Evolutionary conservation across 2,329 filamentous ascomycete species (phyloP), one percentile per base, ranked within the genome.

Genomic region (Lasiodiplodia citricola): DNA sequence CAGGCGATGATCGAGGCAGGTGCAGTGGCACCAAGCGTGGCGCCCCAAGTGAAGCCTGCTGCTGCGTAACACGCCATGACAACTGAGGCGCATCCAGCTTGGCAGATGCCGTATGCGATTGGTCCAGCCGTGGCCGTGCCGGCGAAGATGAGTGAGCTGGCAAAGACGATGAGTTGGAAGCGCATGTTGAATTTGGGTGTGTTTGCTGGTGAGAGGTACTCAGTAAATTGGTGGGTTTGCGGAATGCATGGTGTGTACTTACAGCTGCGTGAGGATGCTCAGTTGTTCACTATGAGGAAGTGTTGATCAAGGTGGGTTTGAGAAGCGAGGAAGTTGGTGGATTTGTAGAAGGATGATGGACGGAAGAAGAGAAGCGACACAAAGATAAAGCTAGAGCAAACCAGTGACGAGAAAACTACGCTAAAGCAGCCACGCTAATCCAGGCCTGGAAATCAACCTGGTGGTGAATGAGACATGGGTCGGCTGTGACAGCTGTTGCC

Each of bases 21-120:
- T 2, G 83, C 82, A 0, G 76, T 73, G 0, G 76, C 75, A 3
- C 77, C 80, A 0, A 77, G 4, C 0, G 78, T 82, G 0, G 80
- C 79, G 0, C 83, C 82, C 76, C 77, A 86, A 1, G 80, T 80
- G 55, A 73, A 76, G 0, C 84, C 83, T 0, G 79, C 83, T 6
- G 80, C 83, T 1, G 73, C 37, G 62, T 86, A 86, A 70, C 83
- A 86, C 0, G 83, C 81, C 72, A 79, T 80, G 0, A 83, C 83
- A 0, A 86, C 73, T 0, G 70, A 70, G 0, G 83, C 73, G 41
- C 84, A 86, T 4, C 84, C 84, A 0, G 80, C 79, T 73, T 87
- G 84, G 56, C 84, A 86, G 3, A 82, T 60, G 0, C 80, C 83
- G 69, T 86, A 86, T 10, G 73, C 77, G 2, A 72, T 35, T 0